These are phyloP conservation scores for Microsporum audouinii DNA, from an alignment of 2,329 filamentous ascomycete genomes.

Conservation along the genomic window DNA sequence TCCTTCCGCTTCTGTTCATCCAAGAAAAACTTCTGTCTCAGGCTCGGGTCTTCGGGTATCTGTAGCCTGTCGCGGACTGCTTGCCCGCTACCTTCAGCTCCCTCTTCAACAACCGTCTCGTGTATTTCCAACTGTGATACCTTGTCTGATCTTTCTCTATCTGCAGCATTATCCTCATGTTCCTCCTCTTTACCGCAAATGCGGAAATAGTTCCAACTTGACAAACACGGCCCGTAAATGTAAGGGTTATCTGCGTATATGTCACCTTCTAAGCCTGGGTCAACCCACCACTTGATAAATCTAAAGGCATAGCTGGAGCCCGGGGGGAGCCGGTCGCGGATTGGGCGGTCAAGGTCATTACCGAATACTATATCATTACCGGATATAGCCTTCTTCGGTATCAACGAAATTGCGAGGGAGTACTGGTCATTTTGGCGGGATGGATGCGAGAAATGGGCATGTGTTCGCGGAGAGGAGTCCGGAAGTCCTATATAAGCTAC, in stretches of 20 bases:
- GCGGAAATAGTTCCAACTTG: conserved; percentile 65
- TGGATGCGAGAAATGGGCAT: conserved; percentile 63
- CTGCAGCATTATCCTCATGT: neutral
- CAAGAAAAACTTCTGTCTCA: conserved; percentile 51
- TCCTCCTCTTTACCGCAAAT: conserved; percentile 45
- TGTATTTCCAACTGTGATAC: conserved; percentile 31
- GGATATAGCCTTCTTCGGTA: conserved; percentile 54
- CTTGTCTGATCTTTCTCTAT: conserved; percentile 13
- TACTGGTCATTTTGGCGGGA: conserved; percentile 69
- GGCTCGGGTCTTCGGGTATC: conserved; percentile 43
- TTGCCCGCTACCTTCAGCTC: conserved; percentile 48
- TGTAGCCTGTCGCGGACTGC: conserved; percentile 37
- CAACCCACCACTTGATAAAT: conserved; percentile 80
- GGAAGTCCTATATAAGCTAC: conserved; percentile 32
- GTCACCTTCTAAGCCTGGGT: conserved; percentile 83
- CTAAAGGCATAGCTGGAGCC: conserved; percentile 76
- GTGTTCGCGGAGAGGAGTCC: conserved; percentile 53
- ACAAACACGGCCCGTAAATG: conserved; percentile 70
- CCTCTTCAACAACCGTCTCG: conserved; percentile 51
- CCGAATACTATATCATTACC: conserved; percentile 75
- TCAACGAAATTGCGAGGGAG: conserved; percentile 68
- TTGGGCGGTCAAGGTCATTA: conserved; percentile 88
- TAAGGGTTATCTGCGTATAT: conserved; percentile 77
- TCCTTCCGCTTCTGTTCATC: conserved; percentile 42
- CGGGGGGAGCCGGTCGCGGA: conserved; percentile 72